Conservation (phyloP, 2,329 filamentous ascomycete genomes). For the Geosmithia putterillii region DNA sequence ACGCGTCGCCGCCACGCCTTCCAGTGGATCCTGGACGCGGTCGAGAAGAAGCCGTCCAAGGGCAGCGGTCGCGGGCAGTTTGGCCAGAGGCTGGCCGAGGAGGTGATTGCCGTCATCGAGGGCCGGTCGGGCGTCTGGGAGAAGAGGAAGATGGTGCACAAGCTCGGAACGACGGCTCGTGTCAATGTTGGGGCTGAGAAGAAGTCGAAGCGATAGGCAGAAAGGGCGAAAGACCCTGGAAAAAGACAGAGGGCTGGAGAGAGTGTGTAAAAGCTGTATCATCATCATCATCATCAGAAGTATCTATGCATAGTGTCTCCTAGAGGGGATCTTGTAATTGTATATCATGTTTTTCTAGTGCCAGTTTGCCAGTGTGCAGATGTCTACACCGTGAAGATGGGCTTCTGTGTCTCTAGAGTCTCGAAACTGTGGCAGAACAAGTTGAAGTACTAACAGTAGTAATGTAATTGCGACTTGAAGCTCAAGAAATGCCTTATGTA, state of each 20-base stretch:
- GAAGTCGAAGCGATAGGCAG: slow-evolving; percentile 18
- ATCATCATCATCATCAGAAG: neutral
- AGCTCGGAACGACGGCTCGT: slow-evolving; percentile 64
- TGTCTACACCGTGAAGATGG: too few relatives aligned
- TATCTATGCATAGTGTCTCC: neutral
- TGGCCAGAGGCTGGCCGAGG: slow-evolving; percentile 68
- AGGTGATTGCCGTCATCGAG: slow-evolving; percentile 79
- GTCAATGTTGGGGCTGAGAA: slow-evolving; percentile 50
- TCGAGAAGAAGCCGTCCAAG: slow-evolving; percentile 61
- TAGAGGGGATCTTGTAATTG: neutral
- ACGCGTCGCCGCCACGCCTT: slow-evolving; percentile 71
- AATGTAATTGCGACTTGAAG: too few relatives aligned
- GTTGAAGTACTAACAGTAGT: too few relatives aligned
- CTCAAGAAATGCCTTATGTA: too few relatives aligned
- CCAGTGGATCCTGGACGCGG: slow-evolving; percentile 79
- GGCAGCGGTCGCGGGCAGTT: slow-evolving; percentile 63
- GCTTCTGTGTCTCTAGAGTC: too few relatives aligned
- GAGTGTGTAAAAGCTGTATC: neutral
- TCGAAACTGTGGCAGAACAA: too few relatives aligned
- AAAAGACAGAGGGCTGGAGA: neutral
- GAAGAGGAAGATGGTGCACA: slow-evolving; percentile 64
- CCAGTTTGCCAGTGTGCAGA: neutral
- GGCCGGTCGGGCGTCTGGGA: slow-evolving; percentile 80
- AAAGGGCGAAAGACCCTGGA: too few relatives aligned
- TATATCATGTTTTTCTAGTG: neutral